These are phyloP conservation scores for Catunica adiposa DNA, from an alignment of 2,329 filamentous ascomycete species.

Conservation along the genomic window DNA sequence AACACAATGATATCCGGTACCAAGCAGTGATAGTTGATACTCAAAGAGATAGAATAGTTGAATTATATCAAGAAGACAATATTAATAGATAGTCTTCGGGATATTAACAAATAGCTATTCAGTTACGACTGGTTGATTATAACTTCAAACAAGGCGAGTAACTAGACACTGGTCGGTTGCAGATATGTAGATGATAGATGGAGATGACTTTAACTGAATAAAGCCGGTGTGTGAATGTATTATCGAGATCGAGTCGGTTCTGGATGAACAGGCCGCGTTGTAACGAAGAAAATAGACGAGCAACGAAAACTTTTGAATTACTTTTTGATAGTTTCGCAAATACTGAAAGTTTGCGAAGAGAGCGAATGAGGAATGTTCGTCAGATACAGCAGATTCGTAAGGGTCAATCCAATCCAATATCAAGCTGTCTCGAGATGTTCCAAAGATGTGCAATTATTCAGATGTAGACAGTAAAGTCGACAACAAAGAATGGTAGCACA, in stretches of 20 bases:
- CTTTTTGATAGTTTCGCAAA: not conserved
- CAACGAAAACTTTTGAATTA: too few species aligned
- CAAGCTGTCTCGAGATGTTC: constrained; percentile 6
- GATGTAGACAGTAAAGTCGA: not conserved
- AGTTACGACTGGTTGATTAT: too few species aligned
- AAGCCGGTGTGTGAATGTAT: too few species aligned
- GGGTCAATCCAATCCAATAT: constrained; percentile 8
- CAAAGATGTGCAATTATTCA: too few species aligned
- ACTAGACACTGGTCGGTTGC: not conserved
- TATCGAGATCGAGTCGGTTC: too few species aligned
- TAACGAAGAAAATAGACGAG: too few species aligned
- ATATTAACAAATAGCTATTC: not conserved
- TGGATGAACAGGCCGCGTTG: too few species aligned
- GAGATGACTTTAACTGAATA: too few species aligned
- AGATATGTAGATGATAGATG: not conserved
- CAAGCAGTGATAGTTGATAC: not conserved
- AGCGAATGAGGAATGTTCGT: not conserved
- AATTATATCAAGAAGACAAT: constrained; percentile 6
- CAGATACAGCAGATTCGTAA: constrained; percentile 10
- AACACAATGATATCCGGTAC: not conserved
- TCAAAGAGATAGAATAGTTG: constrained; percentile 10
- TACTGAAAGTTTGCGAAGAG: not conserved
- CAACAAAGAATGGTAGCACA: not conserved
- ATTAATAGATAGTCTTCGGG: not conserved
- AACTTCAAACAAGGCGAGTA: too few species aligned